Conservation (phyloP, 192 early-diverging fungal genomes). For the Backusella psychrophila region DNA sequence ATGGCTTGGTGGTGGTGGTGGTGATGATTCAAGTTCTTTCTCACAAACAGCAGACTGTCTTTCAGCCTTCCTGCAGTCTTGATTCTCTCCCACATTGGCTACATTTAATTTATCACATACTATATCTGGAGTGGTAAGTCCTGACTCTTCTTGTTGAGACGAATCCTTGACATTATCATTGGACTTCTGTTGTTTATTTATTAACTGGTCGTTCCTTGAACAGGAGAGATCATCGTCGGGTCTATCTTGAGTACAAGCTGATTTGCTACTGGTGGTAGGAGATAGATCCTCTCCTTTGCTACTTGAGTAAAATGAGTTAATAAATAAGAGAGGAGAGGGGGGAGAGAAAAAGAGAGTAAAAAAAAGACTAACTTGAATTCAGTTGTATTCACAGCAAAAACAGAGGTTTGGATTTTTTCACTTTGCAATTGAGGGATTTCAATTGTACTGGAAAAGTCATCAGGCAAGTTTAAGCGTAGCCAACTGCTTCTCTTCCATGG, state of each 20-base stretch:
- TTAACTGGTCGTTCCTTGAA: not conserved
- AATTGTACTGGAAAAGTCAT: not conserved
- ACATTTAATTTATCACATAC: not conserved
- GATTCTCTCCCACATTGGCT: not conserved
- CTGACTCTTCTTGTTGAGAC: not conserved
- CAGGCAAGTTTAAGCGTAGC: not conserved
- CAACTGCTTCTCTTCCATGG: slow-evolving; percentile 1
- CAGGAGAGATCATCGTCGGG: not conserved
- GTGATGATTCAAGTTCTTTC: not conserved
- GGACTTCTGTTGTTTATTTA: not conserved
- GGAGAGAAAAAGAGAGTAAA: not conserved
- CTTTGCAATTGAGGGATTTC: not conserved
- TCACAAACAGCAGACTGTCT: not conserved
- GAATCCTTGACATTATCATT: not conserved
- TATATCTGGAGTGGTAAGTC: not conserved
- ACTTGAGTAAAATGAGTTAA: not conserved
- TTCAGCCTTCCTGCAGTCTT: not conserved
- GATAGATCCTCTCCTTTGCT: not conserved
- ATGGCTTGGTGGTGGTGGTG: not conserved
- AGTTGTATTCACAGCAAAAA: not conserved
- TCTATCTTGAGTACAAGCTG: not conserved
- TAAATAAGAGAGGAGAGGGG: not conserved
- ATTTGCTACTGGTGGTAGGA: not conserved
- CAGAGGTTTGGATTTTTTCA: not conserved
- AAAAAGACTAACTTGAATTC: not conserved